These are phyloP conservation scores for Melampsora occidentalis DNA, from an alignment of 1,284 basidiomycete species.

Conservation along the genomic window DNA sequence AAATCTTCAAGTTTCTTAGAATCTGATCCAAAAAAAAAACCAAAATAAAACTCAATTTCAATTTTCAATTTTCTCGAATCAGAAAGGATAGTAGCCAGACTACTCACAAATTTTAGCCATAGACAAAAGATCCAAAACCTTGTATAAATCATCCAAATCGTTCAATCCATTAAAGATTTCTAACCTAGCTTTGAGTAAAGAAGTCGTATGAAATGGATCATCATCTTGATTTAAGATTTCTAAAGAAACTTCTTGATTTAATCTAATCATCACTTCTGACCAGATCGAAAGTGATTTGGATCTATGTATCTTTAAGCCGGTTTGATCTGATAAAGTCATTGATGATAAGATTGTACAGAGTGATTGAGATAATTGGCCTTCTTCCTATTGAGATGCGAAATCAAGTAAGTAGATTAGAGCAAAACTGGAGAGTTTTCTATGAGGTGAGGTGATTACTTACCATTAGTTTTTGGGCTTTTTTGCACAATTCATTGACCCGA, in stretches of 20 bases:
- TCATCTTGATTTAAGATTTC: neutral
- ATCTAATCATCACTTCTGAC: neutral
- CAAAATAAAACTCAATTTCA: no score
- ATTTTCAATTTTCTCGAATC: no score
- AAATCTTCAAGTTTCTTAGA: neutral
- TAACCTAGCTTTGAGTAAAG: neutral
- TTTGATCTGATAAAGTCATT: slow-evolving; percentile 1
- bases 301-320: neutral
- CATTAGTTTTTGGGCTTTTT: slow-evolving; percentile 24
- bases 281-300: neutral
- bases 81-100: no score
- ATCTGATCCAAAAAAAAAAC: neutral
- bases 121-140: neutral
- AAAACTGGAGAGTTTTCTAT: neutral
- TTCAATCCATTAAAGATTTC: neutral
- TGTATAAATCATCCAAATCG: neutral
- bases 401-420: neutral
- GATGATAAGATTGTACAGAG: neutral
- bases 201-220: neutral
- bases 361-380: neutral
- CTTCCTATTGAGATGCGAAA: neutral
- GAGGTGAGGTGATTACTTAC: neutral
- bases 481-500: slow-evolving; percentile 11
- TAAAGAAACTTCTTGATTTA: neutral
- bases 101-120: slow-evolving; percentile 3